Evolutionary conservation across 1,284 basidiomycete species (phyloP).

Genomic region (Apiotrichum akiyoshidainum): DNA sequence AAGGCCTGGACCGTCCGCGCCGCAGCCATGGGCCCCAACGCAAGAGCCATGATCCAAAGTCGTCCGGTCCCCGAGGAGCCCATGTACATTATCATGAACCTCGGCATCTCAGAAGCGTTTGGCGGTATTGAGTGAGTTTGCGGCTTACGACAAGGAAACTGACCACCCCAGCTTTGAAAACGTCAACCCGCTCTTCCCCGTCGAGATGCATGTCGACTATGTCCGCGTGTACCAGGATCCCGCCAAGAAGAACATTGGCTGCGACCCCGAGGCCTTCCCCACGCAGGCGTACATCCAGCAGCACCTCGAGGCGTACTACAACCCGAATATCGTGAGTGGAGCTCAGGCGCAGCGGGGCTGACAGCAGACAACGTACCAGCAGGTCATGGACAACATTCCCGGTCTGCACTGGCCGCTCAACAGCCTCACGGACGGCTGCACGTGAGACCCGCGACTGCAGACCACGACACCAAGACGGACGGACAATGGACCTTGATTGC

Average conservation of each 20-base stretch:
- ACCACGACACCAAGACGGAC: too few species aligned
- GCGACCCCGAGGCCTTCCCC: slow-evolving; percentile 55
- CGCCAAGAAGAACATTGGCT: slow-evolving; percentile 44
- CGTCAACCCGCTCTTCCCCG: slow-evolving; percentile 9
- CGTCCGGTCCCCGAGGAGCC: slow-evolving; percentile 79
- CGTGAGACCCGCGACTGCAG: not conserved
- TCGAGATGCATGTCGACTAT: slow-evolving; percentile 46
- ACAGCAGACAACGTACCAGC: slow-evolving; percentile 7
- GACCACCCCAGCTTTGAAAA: not conserved
- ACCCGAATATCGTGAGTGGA: slow-evolving; percentile 43
- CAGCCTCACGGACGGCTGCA: slow-evolving; percentile 33
- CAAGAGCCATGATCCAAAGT: slow-evolving; percentile 63
- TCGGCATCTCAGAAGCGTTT: slow-evolving; percentile 79
- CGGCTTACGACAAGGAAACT: not conserved
- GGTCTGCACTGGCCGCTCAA: slow-evolving; percentile 31
- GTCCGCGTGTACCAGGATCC: slow-evolving; percentile 52
- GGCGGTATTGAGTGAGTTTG: slow-evolving; percentile 59
- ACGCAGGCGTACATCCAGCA: slow-evolving; percentile 57
- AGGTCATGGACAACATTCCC: slow-evolving; percentile 4
- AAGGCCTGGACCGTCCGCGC: slow-evolving; percentile 72
- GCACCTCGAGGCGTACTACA: slow-evolving; percentile 36
- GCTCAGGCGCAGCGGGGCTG: not conserved
- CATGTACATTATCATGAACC: slow-evolving; percentile 57
- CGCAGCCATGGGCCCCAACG: slow-evolving; percentile 69
- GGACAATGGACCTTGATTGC: too few species aligned